Base-by-base conservation (phyloP, 2,329 filamentous ascomycete genomes). In the Colletotrichum caudatum region DNA sequence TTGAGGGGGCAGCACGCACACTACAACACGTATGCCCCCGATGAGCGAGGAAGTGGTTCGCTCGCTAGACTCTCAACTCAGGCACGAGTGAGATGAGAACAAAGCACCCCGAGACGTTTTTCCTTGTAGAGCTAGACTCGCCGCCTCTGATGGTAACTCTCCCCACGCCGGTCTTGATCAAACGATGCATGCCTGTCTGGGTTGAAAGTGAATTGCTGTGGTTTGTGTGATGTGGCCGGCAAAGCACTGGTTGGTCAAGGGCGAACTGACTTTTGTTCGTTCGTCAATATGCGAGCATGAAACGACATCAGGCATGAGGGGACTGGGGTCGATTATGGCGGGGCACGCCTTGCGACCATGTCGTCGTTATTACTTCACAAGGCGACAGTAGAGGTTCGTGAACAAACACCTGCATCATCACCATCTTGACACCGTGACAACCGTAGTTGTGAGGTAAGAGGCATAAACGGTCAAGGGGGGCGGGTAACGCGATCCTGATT, bases 121-220 rank as follows among this genome's bases (percentile, higher is more conserved):
- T 48, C 62, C 18, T 39, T 39, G 61, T 65, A 69, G 53, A 65
- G 14, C 8, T 69, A 69, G 66, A 69, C 35, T 61, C 26, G 61
- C 66, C 41, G 44, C 46, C 39, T 59, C 53, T 12, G 26, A 59
- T 8, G 39, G 44, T 29, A 54, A 57, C 56, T 64, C 35, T 58
- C n/a, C 26, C 35, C 59, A 65, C 50, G 61, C 61, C 29, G 57
- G 53, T 59, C 61, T 53, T 65, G 44, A 61, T 46, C 29, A 62
- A 65, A 65, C 23, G n/a, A 26, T 41, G 35, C n/a, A 48, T 48
- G 20, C 44, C n/a, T 29, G 23, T 26, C n/a, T 20, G 56, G n/a
- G n/a, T 23, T 9, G 46, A 39, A 23, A n/a, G 54, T 57, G 33
- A 39, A 35, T 16, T 57, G 54, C 20, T 4, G 6, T 57, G 33